Conservation (phyloP, 345 rosid genomes). For the Pelargonium nanum region DNA sequence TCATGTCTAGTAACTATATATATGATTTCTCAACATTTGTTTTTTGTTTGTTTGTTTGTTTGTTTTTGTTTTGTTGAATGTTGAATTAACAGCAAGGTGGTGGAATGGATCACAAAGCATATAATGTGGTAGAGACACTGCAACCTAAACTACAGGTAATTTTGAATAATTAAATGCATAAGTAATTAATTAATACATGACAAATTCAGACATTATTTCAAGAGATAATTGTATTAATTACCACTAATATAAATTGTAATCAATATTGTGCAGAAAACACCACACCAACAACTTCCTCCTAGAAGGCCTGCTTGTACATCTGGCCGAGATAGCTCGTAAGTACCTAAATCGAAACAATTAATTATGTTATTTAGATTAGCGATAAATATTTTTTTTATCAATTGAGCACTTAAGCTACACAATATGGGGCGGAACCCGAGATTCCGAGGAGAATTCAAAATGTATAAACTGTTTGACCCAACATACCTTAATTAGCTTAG, state of each 20-base stretch:
- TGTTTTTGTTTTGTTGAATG: background rate
- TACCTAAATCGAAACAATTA: too few species aligned
- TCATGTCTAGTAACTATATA: background rate
- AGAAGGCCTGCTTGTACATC: conserved; percentile 60
- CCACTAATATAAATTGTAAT: background rate
- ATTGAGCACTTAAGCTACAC: too few species aligned
- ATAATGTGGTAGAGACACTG: conserved; percentile 44
- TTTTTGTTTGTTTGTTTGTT: background rate
- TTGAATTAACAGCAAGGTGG: conserved; percentile 92
- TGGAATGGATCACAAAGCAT: conserved; percentile 31
- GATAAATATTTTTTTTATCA: too few species aligned
- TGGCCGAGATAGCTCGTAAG: conserved; percentile 22
- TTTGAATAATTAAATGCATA: too few species aligned
- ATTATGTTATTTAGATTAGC: too few species aligned
- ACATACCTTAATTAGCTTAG: too few species aligned
- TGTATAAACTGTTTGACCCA: too few species aligned
- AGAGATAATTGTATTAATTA: background rate
- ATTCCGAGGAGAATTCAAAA: too few species aligned
- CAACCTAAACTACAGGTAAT: conserved; percentile 72
- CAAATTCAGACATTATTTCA: background rate
- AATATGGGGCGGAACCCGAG: too few species aligned
- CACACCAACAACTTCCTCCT: conserved; percentile 62
- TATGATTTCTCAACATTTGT: background rate
- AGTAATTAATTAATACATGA: background rate
- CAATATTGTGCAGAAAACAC: conserved; percentile 46